Base-by-base conservation (phyloP, 768 basidiomycete species). In the Auriscalpium vulgare region DNA sequence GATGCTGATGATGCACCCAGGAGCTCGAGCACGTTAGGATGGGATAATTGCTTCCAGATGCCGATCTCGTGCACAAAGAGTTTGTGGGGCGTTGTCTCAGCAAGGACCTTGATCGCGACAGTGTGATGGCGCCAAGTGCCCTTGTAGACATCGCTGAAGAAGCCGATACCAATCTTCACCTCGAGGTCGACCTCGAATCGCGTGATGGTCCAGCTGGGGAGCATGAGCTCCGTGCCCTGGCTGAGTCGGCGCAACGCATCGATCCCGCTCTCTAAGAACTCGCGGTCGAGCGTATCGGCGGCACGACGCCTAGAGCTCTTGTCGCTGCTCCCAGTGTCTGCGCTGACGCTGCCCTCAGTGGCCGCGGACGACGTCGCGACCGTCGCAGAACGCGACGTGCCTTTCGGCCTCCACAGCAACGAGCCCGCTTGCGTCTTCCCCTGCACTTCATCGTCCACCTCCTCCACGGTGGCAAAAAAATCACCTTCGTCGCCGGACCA, bases 141-240 rank as follows among this genome's bases (percentile, higher is more conserved):
- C n/a, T 76, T 74, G 68, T 85, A 91, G 8, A 92, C 88, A 54
- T 85, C 80, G 11, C 86, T 86, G 71, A 90, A 88, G 69, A 80
- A 84, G 0, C 90, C 89, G 17, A 81, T 63, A 4, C 88, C 85
- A 56, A 93, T 83, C 66, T 82, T 79, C 55, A 75, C 71, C 38
- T 84, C 84, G 3, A 82, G 78, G 55, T 86, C 84, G 37, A 92
- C 79, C 69, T 94, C 91, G 63, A 87, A 88, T 51, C 81, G 82
- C 49, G 88, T 90, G 62, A 90, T 89, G 3, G 88, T 88, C 88
- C 88, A 91, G 59, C 74, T 78, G 0, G 88, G 88, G 35, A 88
- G 64, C 29, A 60, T 54, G 37, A 65, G 53, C 54, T 65, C 59
- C 23, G 61, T 47, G 40, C 57, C 58, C 34, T 66, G 67, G 60